A percentile compares a stretch with the other conserved stretches of the same genome.
These are phyloP conservation scores for Phlyctochytrium bullatum DNA, from an alignment of 192 early-diverging fungal genomes.

Conservation along the genomic window DNA sequence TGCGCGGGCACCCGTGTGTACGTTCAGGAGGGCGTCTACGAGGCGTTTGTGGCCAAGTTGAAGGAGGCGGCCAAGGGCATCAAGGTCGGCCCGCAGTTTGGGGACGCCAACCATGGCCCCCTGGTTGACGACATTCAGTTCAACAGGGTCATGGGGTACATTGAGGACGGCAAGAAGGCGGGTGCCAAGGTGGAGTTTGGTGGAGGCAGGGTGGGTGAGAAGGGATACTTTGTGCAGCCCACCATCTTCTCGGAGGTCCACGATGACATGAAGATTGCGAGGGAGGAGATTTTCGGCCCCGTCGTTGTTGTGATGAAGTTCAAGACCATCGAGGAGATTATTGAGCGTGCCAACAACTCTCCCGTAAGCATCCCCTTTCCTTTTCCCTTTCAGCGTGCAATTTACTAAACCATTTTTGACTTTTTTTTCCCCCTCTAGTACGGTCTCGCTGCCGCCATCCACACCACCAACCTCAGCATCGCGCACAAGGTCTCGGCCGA, in stretches of 20 bases:
- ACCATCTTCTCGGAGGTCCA: conserved; percentile 73
- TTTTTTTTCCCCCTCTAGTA: conserved; percentile 27
- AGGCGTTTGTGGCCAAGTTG: conserved; percentile 36
- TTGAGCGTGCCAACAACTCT: conserved; percentile 74
- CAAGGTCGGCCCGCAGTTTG: conserved; percentile 46
- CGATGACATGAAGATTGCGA: conserved; percentile 64
- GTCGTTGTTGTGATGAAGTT: conserved; percentile 75
- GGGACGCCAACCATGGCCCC: conserved; percentile 44
- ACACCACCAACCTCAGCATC: conserved; percentile 64
- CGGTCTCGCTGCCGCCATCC: conserved; percentile 86
- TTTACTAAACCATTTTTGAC: background rate
- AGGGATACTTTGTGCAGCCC: conserved; percentile 78
- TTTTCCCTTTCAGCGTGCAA: background rate
- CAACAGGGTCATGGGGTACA: conserved; percentile 49
- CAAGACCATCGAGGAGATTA: conserved; percentile 72
- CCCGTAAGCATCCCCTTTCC: background rate
- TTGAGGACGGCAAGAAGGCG: conserved; percentile 60
- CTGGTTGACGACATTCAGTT: conserved; percentile 56
- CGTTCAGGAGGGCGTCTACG: conserved; percentile 52
- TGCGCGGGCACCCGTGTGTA: conserved; percentile 50
- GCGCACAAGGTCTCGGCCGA: conserved; percentile 30
- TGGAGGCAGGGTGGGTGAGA: conserved; percentile 30
- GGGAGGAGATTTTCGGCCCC: conserved; percentile 92
- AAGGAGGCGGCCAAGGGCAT: conserved; percentile 11
- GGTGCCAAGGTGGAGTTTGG: conserved; percentile 54